A percentile compares a stretch with the other conserved stretches of the same genome.
These are phyloP conservation scores for Saturnispora saitoi DNA, from an alignment of 805 yeast genomes.

Conservation along the genomic window DNA sequence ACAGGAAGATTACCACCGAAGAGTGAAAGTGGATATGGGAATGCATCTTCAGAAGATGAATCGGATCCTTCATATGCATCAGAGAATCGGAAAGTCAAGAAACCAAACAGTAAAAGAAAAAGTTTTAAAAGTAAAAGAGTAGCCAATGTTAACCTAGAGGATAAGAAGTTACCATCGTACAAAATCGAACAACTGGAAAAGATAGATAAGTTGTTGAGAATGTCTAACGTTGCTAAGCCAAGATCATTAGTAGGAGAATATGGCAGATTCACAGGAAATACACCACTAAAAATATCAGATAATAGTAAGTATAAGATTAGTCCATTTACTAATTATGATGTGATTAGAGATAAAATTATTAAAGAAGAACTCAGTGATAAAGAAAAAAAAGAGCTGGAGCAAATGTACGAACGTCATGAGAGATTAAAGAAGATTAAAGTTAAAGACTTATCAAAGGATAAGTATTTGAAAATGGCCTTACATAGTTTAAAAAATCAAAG, in stretches of 20 bases:
- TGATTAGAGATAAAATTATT: slow-evolving; percentile 9
- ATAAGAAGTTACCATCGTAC: slow-evolving; percentile 12
- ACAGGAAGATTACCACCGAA: slow-evolving; percentile 1
- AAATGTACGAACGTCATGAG: slow-evolving; percentile 4
- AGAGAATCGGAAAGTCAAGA: not conserved
- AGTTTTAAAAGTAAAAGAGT: not conserved
- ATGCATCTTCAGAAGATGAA: slow-evolving; percentile 1
- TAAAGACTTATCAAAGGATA: slow-evolving; percentile 9
- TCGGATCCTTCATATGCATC: not conserved
- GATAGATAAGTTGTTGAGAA: slow-evolving; percentile 10
- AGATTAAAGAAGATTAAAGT: slow-evolving; percentile 4
- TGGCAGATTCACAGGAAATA: not conserved
- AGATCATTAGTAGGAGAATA: slow-evolving; percentile 9
- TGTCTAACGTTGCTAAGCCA: slow-evolving; percentile 17
- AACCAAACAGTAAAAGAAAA: not conserved
- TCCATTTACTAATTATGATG: slow-evolving; percentile 14
- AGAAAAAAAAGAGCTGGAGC: not conserved
- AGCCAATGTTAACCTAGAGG: not conserved
- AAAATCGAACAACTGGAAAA: slow-evolving; percentile 13
- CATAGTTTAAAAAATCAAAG: slow-evolving; percentile 3
- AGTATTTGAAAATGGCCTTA: slow-evolving; percentile 7
- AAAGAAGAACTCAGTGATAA: not conserved
- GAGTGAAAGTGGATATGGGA: not conserved
- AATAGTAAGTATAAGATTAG: slow-evolving; percentile 11
- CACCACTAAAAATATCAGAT: not conserved